phyloP scores from a whole-genome alignment of 148 eudicot genomes.

The Polygonum aviculare region DNA sequence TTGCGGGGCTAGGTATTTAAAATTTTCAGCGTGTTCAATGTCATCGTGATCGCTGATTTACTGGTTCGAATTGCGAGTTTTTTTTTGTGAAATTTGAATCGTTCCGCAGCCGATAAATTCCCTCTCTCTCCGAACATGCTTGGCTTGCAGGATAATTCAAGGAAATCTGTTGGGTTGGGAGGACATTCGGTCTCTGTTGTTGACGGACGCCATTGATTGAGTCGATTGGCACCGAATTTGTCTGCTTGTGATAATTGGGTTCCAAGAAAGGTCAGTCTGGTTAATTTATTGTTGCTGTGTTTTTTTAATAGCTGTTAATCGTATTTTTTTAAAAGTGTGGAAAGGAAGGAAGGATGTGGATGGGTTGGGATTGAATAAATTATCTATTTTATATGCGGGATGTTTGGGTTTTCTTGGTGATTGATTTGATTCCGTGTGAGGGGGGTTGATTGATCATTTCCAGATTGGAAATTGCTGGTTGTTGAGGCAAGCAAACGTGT shows the following conservation, averaged over 20 bases:
- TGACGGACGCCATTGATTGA: neutral
- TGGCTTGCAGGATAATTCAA: neutral
- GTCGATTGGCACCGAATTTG: neutral
- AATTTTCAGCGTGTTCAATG: neutral
- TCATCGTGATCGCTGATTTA: neutral
- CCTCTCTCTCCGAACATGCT: neutral
- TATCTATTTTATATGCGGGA: neutral
- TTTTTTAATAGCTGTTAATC: neutral
- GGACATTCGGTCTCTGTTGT: neutral
- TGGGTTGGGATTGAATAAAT: neutral
- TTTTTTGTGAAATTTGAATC: neutral
- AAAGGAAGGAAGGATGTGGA: constrained; percentile 4
- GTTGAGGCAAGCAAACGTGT: constrained; percentile 1
- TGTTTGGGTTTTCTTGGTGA: constrained; percentile 4
- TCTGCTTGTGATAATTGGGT: constrained; percentile 8
- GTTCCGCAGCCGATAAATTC: neutral
- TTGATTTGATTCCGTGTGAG: constrained; percentile 10
- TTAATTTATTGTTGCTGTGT: neutral
- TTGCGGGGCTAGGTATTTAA: neutral
- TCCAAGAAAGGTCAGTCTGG: constrained; percentile 1
- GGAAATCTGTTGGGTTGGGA: neutral
- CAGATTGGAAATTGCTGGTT: constrained; percentile 8
- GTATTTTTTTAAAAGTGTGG: neutral
- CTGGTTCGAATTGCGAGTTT: neutral
- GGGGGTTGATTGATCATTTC: constrained; percentile 7